A percentile compares a stretch with the other conserved stretches of the same genome.
These are phyloP conservation scores for Chalciporus piperatus DNA, from an alignment of 768 basidiomycete genomes.

Conservation along the genomic window DNA sequence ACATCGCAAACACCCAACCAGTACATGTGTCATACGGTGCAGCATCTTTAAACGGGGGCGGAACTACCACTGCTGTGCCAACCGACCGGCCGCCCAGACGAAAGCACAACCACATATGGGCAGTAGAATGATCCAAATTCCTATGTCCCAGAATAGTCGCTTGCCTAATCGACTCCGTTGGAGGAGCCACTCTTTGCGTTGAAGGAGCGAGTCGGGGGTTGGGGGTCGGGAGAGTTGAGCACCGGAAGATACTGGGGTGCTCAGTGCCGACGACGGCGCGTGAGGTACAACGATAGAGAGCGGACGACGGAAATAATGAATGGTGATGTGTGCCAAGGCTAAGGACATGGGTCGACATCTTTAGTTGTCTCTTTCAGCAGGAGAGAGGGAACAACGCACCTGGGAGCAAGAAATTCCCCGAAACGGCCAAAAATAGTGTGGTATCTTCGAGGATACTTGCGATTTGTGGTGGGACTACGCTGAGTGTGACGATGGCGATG, in stretches of 20 bases:
- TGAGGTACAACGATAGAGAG: slow-evolving; percentile 79
- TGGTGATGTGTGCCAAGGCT: slow-evolving; percentile 75
- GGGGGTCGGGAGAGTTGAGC: slow-evolving; percentile 24
- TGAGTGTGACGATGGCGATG: slow-evolving; percentile 40
- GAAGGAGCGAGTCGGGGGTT: slow-evolving; percentile 66
- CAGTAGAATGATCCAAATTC: slow-evolving; percentile 70
- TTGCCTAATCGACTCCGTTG: slow-evolving; percentile 71
- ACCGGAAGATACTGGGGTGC: slow-evolving; percentile 18
- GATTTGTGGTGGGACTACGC: slow-evolving; percentile 43
- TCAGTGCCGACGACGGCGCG: slow-evolving; percentile 27
- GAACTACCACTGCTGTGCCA: slow-evolving; percentile 51
- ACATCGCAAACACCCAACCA: slow-evolving; percentile 2
- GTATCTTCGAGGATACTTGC: slow-evolving; percentile 44
- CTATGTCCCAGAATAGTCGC: slow-evolving; percentile 80
- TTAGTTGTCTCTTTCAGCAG: background rate
- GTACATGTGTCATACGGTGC: slow-evolving; percentile 1
- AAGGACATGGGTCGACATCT: background rate
- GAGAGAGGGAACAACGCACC: slow-evolving; percentile 34
- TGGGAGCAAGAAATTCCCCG: slow-evolving; percentile 61
- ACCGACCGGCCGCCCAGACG: slow-evolving; percentile 55
- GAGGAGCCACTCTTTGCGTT: slow-evolving; percentile 81
- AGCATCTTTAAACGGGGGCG: background rate
- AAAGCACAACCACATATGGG: slow-evolving; percentile 56
- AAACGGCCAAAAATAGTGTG: slow-evolving; percentile 49
- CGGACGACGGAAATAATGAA: slow-evolving; percentile 83